Percentiles rank a stretch among this genome's conserved stretches.
Conservation (phyloP, 176 grass and related monocot genomes). For the Hordeum marinum region DNA sequence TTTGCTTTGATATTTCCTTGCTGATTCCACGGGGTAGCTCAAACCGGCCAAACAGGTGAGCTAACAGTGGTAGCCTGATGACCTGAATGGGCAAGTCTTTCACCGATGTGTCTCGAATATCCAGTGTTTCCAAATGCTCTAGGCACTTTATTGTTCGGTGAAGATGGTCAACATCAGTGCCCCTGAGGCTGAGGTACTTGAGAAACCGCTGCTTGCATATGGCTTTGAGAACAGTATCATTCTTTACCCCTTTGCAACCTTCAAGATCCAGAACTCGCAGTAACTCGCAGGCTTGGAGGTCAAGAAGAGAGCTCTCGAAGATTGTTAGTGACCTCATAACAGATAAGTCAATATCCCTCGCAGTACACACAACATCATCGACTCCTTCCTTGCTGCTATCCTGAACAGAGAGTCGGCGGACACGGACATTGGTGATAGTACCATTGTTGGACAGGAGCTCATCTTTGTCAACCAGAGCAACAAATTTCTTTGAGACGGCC, state of each 20-base stretch:
- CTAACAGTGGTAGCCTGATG: background rate
- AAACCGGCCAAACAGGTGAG: conserved; percentile 22
- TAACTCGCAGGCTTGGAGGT: background rate
- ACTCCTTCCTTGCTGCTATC: background rate
- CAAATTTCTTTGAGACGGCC: background rate
- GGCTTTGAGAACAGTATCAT: background rate
- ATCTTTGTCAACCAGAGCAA: background rate
- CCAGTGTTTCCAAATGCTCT: background rate
- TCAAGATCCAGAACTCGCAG: conserved; percentile 13
- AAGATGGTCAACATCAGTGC: background rate
- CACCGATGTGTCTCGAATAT: background rate
- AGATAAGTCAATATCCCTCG: background rate
- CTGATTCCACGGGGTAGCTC: background rate
- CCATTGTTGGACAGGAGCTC: background rate
- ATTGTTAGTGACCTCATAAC: conserved; percentile 8
- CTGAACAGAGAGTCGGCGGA: conserved; percentile 17
- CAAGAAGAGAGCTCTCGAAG: background rate
- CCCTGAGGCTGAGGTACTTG: conserved; percentile 20
- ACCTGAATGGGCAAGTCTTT: background rate
- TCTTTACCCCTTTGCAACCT: background rate
- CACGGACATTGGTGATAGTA: background rate
- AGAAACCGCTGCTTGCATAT: background rate
- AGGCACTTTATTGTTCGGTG: background rate
- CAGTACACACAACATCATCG: background rate
- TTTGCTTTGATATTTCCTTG: background rate